phyloP scores from a whole-genome alignment of 2,329 filamentous ascomycete genomes.

The Stemphylium lycopersici region DNA sequence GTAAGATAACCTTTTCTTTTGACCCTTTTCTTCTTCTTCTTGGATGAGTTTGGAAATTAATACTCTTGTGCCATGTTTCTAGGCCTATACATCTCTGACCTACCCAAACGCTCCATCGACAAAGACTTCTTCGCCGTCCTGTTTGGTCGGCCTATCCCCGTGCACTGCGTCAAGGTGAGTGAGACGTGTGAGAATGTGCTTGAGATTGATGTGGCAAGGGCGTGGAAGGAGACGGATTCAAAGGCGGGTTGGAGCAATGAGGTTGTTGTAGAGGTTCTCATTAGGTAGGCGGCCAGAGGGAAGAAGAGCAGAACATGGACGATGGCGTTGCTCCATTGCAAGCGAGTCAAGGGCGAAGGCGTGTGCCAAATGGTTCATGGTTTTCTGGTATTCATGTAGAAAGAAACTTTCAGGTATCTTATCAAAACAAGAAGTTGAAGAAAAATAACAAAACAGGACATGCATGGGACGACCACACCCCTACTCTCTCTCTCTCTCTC shows the following conservation, averaged over 20 bases:
- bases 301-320: too few relatives aligned
- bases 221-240: slow-evolving; percentile 77
- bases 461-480: background rate
- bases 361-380: too few relatives aligned
- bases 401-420: slow-evolving; percentile 4
- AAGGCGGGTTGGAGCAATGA: slow-evolving; percentile 75
- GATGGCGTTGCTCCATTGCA: too few relatives aligned
- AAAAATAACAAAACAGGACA: background rate
- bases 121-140: slow-evolving; percentile 77
- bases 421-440: background rate
- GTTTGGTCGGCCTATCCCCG: slow-evolving; percentile 71
- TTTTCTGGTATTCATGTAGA: background rate
- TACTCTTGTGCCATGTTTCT: too few relatives aligned
- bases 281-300: too few relatives aligned
- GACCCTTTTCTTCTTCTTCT: background rate
- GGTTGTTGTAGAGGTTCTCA: slow-evolving; percentile 42
- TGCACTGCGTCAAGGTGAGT: slow-evolving; percentile 67
- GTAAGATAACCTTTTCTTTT: too few relatives aligned
- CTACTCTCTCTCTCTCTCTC: background rate
- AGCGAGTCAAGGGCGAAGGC: too few relatives aligned
- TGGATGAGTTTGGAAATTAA: too few relatives aligned
- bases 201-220: slow-evolving; percentile 75
- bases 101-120: slow-evolving; percentile 65
- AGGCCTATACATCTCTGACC: slow-evolving; percentile 78
- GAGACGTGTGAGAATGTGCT: slow-evolving; percentile 65